phyloP scores from a whole-genome alignment of 2,329 filamentous ascomycete species.

The Byssochlamys sp. region DNA sequence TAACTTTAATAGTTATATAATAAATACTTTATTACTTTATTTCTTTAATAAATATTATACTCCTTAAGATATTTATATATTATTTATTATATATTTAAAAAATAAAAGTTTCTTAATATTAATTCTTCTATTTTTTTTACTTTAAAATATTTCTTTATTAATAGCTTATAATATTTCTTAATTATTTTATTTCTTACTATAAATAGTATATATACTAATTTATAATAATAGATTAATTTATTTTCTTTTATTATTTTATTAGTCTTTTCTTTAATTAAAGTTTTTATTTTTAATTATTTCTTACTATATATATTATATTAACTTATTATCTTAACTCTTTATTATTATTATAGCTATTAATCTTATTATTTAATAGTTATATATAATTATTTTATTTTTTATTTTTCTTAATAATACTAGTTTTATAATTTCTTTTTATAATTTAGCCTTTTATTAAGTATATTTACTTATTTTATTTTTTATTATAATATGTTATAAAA shows the following conservation, averaged over 20 bases:
- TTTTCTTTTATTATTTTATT: not conserved
- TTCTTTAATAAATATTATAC: not conserved
- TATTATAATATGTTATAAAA: no score
- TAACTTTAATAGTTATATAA: not conserved
- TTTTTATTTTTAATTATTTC: not conserved
- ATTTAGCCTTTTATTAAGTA: no score
- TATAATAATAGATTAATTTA: not conserved
- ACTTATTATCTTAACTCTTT: not conserved
- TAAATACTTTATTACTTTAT: not conserved
- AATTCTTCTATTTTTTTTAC: not conserved
- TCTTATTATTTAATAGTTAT: no score
- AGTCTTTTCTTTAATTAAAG: not conserved
- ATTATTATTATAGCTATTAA: no score
- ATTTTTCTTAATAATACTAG: no score
- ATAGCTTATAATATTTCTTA: not conserved
- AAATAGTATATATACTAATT: not conserved
- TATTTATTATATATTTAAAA: not conserved
- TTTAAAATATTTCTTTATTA: not conserved
- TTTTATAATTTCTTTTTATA: no score
- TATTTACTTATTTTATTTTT: no score
- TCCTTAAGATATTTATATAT: not conserved
- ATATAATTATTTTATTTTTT: no score
- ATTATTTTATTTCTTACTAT: not conserved
- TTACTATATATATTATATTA: not conserved
- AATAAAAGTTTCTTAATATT: not conserved